Base-by-base conservation (phyloP, 352 stramenopile species). In the Thalassiosira oceanica region DNA sequence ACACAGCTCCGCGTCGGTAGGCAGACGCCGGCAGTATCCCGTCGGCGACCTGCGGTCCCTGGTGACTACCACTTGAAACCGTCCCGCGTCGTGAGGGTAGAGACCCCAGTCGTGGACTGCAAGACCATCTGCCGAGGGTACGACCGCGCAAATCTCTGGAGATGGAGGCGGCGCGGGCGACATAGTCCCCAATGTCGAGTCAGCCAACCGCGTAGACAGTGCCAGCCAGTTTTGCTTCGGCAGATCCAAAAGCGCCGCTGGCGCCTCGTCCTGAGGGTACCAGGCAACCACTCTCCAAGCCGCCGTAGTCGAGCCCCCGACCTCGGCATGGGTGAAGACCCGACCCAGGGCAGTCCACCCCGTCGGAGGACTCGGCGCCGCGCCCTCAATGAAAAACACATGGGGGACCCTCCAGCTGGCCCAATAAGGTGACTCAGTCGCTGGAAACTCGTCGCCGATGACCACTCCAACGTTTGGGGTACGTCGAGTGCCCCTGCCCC, bases 31-130 rank as follows among this genome's bases (percentile, higher is more conserved):
- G 4, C 46, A 24, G 24, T 28, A 56, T 5, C 23, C 16, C 16
- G 27, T 18, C 13, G 46, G 46, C 2, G 16, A n/a, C n/a, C n/a
- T n/a, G n/a, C n/a, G n/a, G n/a, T n/a, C n/a, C n/a, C n/a, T n/a
- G n/a, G n/a, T n/a, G n/a, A n/a, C n/a, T n/a, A n/a, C n/a, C n/a
- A 10, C 6, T 52, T 52, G 46, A 56, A 56, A 11, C 16, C 16
- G n/a, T 28, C 37, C 16, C 21, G 46, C 5, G 23, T 28, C 16
- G 13, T 13, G n/a, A 56, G 24, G 3, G n/a, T n/a, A 18, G 13
- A 2, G 18, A 11, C 27, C 24, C 24, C 24, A 16, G 16, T 43
- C 21, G 18, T 18, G 37, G 37, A 13, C 5, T 8, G 37, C 5
- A 46, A 21, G n/a, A 46, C 7, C 37, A 46, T 18, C 5, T 16